phyloP scores from a whole-genome alignment of 2,329 filamentous ascomycete species.

The Alternaria brassicicola region DNA sequence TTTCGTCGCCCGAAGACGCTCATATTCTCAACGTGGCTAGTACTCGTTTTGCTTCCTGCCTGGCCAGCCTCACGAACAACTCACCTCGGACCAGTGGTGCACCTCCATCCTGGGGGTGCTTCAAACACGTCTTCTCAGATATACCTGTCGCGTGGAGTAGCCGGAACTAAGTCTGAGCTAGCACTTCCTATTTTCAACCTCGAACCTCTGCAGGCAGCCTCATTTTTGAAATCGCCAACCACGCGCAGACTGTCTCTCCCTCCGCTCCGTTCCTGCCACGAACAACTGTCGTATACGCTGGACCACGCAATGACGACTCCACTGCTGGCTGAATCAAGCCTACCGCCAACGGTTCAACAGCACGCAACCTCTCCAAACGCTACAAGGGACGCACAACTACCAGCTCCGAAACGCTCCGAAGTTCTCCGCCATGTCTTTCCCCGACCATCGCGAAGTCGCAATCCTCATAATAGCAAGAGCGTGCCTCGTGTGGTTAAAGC shows the following conservation, averaged over 20 bases:
- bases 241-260: conserved; percentile 20
- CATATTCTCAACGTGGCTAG: neutral
- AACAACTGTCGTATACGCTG: conserved; percentile 16
- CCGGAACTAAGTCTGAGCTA: conserved; percentile 42
- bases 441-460: conserved; percentile 16
- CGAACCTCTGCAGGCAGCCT: conserved; percentile 18
- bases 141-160: conserved; percentile 54
- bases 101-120: conserved; percentile 28
- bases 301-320: conserved; percentile 3
- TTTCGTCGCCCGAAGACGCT: neutral
- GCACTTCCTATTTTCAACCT: conserved; percentile 25
- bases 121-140: conserved; percentile 56
- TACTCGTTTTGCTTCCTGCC: neutral
- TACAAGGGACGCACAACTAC: neutral
- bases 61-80: neutral
- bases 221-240: conserved; percentile 25
- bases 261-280: conserved; percentile 6
- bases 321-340: neutral
- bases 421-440: conserved; percentile 34
- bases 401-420: conserved; percentile 26
- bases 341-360: neutral
- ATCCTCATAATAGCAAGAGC: conserved; percentile 3
- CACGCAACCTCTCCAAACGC: neutral
- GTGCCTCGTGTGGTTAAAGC: conserved; percentile 18
- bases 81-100: neutral